Evolutionary conservation across 345 rosid species (phyloP).

Genomic region (Mangifera indica): DNA sequence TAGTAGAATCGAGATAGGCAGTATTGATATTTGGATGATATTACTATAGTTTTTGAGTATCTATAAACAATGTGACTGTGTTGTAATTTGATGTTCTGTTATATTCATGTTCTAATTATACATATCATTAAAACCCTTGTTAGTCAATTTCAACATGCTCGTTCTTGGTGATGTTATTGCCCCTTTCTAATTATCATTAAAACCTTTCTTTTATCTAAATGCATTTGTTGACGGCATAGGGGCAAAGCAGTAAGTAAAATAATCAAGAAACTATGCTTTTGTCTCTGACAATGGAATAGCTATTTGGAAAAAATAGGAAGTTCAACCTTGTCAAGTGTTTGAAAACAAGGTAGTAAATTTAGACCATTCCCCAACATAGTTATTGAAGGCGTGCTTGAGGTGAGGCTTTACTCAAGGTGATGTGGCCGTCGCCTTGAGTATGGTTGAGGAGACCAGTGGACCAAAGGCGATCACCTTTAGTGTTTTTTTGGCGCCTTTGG

Average conservation of each 20-base stretch:
- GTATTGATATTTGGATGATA: slow-evolving; percentile 15
- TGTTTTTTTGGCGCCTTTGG: too few species aligned
- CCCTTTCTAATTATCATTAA: neutral
- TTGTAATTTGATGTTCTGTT: slow-evolving; percentile 11
- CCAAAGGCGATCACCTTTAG: too few species aligned
- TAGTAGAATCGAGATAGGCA: slow-evolving; percentile 2
- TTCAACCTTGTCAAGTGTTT: neutral
- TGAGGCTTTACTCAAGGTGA: too few species aligned
- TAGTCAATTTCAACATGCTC: too few species aligned
- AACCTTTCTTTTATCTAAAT: neutral
- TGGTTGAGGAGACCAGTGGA: too few species aligned
- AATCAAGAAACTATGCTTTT: neutral
- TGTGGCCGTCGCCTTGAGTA: too few species aligned
- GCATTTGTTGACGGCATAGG: neutral
- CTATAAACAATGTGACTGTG: neutral
- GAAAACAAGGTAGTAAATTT: neutral
- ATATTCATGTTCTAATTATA: neutral
- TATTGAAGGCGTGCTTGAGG: too few species aligned
- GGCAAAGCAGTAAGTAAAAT: neutral
- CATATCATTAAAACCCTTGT: neutral
- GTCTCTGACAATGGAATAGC: neutral
- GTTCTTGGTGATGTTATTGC: too few species aligned
- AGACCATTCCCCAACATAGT: neutral
- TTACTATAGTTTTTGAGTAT: neutral
- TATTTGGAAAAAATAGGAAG: neutral